phyloP scores from a whole-genome alignment of 805 yeast species.

The Brettanomyces nanus region DNA sequence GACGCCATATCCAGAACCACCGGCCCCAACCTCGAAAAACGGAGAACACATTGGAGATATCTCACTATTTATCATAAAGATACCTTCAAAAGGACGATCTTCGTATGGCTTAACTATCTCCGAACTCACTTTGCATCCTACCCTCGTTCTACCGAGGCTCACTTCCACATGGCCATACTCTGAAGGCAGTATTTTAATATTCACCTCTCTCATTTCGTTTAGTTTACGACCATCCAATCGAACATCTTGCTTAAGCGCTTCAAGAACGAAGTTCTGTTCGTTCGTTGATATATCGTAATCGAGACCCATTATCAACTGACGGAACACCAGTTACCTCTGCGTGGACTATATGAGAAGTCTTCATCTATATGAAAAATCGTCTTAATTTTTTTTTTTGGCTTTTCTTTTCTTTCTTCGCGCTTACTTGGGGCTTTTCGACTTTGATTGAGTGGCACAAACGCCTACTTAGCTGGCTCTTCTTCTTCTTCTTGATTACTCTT shows the following conservation, averaged over 20 bases:
- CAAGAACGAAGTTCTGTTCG: conserved; percentile 54
- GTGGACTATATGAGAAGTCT: too few relatives aligned
- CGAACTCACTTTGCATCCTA: conserved; percentile 67
- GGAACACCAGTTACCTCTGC: too few relatives aligned
- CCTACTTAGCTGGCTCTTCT: too few relatives aligned
- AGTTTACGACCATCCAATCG: conserved; percentile 66
- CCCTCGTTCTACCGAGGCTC: conserved; percentile 64
- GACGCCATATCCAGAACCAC: not conserved
- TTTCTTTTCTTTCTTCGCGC: too few relatives aligned
- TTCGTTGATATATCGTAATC: conserved; percentile 54
- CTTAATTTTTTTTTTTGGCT: too few relatives aligned
- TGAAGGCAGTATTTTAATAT: conserved; percentile 40
- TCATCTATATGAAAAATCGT: too few relatives aligned
- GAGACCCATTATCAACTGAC: conserved; percentile 41
- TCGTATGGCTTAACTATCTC: conserved; percentile 74
- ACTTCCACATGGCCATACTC: conserved; percentile 81
- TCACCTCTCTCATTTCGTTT: conserved; percentile 55
- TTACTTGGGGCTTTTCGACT: too few relatives aligned
- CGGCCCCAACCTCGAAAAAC: conserved; percentile 57
- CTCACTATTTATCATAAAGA: conserved; percentile 77
- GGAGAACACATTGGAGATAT: conserved; percentile 87
- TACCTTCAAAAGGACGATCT: conserved; percentile 90
- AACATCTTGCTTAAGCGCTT: conserved; percentile 51
- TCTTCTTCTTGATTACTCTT: too few relatives aligned
- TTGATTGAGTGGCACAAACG: too few relatives aligned